A percentile compares a stretch with the other conserved stretches of the same genome.
phyloP scores from a whole-genome alignment of 805 yeast genomes.

The Saturnispora sekii region DNA sequence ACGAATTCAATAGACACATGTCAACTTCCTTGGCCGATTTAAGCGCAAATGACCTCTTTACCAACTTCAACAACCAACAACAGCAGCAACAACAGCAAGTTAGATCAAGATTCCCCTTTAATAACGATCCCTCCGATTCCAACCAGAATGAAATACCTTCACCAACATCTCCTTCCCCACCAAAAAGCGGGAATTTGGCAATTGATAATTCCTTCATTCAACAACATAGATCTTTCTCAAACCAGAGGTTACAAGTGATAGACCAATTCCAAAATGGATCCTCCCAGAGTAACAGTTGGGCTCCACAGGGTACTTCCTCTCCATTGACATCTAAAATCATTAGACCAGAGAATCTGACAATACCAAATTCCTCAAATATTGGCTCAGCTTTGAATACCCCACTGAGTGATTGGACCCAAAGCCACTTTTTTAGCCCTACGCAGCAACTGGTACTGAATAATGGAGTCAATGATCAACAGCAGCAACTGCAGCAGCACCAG shows the following conservation, averaged over 20 bases:
- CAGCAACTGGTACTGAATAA: slow-evolving; percentile 6
- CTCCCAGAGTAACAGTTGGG: slow-evolving; percentile 8
- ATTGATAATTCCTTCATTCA: background rate
- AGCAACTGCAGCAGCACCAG: slow-evolving; percentile 7
- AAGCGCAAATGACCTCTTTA: slow-evolving; percentile 2
- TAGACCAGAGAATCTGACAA: slow-evolving; percentile 9
- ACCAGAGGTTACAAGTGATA: slow-evolving; percentile 1
- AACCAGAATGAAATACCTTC: slow-evolving; percentile 4
- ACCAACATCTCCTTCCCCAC: slow-evolving; percentile 9
- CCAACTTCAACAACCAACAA: slow-evolving; percentile 3
- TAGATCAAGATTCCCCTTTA: slow-evolving; percentile 5
- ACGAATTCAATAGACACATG: slow-evolving; percentile 1
- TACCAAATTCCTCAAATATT: slow-evolving; percentile 1
- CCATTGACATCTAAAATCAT: slow-evolving; percentile 9
- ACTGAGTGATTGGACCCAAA: slow-evolving; percentile 12
- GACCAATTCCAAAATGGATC: slow-evolving; percentile 3
- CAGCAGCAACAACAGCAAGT: slow-evolving; percentile 6
- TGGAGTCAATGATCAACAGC: slow-evolving; percentile 6
- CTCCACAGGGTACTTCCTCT: slow-evolving; percentile 7
- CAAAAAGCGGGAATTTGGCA: slow-evolving; percentile 1
- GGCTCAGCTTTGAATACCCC: slow-evolving; percentile 6
- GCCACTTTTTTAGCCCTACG: slow-evolving; percentile 8
- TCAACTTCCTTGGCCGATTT: slow-evolving; percentile 4
- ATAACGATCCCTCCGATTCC: background rate
- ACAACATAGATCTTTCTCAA: slow-evolving; percentile 3